Base-by-base conservation (phyloP, 805 yeast species). In the Priceomyces melissophilus region DNA sequence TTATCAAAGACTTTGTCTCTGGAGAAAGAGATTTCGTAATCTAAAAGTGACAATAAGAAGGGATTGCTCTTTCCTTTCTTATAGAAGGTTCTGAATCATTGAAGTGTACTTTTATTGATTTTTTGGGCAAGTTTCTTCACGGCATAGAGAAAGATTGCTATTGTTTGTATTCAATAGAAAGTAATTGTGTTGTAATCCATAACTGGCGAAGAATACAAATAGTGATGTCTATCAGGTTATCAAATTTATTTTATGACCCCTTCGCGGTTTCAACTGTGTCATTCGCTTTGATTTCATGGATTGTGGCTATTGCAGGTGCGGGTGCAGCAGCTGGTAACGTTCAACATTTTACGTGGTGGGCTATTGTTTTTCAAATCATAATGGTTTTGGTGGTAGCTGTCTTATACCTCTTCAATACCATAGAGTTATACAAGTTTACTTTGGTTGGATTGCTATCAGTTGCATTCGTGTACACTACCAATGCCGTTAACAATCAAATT, bases 261-360 rank as follows among this genome's bases (percentile, higher is more conserved):
- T 90, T 90, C 60, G 95, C 95, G 37, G 71, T 89, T 28, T 76
- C 93, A 12, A 84, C 96, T 4, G 69, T 86, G 30, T 79, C 89
- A 1, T 78, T 90, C 39, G 84, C 89, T 13, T 42, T 66, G 35
- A 71, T 88, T 17, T 79, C 96, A 11, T 91, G 98, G 98, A 69
- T 88, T 43, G 78, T 93, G 38, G 87, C 96, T 8, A 73, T 93
- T 40, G 95, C 84, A 2, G 97, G 97, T 2, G 86, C 95, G 11
- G 80, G 86, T 13, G 60, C 73, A 9, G 50, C 64, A 26, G 40
- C 42, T 23, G 56, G 54, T 23, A 30, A 37, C 11, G 49, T 62
- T 4, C 87, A 84, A 57, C 78, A 79, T 48, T 85, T 91, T 63
- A 79, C 93, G 3, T 91, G 99, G 99, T 93, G 99, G 99, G 96